These are phyloP conservation scores for Leccinum barrowsii DNA, from an alignment of 768 basidiomycete species.

Conservation along the genomic window DNA sequence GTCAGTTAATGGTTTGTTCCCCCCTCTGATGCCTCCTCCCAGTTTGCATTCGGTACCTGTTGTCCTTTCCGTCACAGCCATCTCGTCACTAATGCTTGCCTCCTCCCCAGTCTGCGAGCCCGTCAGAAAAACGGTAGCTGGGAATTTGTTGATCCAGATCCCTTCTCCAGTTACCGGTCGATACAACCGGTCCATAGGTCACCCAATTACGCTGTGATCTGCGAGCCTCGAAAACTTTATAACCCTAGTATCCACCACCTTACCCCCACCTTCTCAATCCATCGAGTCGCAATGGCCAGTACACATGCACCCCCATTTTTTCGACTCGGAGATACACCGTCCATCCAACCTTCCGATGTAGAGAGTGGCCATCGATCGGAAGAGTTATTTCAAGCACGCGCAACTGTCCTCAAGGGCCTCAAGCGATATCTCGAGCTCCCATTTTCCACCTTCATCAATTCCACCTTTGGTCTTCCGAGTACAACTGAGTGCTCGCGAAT, in stretches of 20 bases:
- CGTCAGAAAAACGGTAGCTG: too few species aligned
- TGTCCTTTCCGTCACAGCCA: neutral
- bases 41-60: neutral
- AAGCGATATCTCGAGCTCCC: neutral
- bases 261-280: too few species aligned
- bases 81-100: neutral
- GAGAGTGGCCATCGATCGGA: neutral
- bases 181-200: neutral
- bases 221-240: too few species aligned
- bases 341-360: neutral
- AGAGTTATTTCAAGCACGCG: neutral
- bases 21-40: neutral
- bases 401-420: neutral
- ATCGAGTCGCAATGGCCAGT: too few species aligned
- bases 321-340: neutral
- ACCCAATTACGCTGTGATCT: too few species aligned
- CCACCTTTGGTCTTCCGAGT: neutral
- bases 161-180: neutral
- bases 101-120: too few species aligned
- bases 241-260: too few species aligned
- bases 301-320: neutral
- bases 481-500: neutral
- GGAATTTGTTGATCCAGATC: too few species aligned
- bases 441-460: neutral
- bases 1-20: neutral